Percentiles rank a stretch among this genome's conserved stretches.
These are phyloP conservation scores for Clathrospora elynae DNA, from an alignment of 2,329 filamentous ascomycete species.

Conservation along the genomic window DNA sequence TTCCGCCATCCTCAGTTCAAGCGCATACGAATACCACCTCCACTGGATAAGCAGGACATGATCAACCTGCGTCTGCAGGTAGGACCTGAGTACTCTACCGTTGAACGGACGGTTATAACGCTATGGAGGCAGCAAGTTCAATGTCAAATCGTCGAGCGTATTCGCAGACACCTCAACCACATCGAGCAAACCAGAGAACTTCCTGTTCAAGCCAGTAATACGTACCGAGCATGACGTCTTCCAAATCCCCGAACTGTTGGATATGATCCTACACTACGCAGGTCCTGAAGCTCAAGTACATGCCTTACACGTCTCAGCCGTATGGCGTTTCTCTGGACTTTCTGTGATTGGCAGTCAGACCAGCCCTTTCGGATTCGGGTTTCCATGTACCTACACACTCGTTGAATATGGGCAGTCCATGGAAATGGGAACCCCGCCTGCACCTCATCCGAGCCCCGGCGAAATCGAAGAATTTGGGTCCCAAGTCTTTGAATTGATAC, in stretches of 20 bases:
- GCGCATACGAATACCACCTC: no score
- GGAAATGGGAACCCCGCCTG: no score
- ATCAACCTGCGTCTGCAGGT: not conserved
- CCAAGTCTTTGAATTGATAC: not conserved
- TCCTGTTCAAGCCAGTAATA: not conserved
- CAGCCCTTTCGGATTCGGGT: not conserved
- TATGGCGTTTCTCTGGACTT: not conserved
- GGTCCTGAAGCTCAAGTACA: constrained; percentile 1
- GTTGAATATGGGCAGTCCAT: not conserved
- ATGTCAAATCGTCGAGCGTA: not conserved
- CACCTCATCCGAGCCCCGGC: not conserved
- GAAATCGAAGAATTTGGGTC: not conserved
- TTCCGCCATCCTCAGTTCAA: no score
- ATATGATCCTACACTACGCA: not conserved
- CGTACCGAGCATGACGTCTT: constrained; percentile 1
- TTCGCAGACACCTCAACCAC: no score
- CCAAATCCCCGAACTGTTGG: constrained; percentile 1
- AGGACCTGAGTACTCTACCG: not conserved
- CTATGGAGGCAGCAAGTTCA: not conserved
- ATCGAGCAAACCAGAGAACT: not conserved
- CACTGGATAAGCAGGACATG: not conserved
- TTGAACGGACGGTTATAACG: not conserved
- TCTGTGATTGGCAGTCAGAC: not conserved
- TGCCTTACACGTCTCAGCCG: not conserved
- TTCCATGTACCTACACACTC: not conserved